Evolutionary conservation across 306 rosid genomes (phyloP), one percentile per base, ranked within the genome.

Genomic region (Coriaria nepalensis): DNA sequence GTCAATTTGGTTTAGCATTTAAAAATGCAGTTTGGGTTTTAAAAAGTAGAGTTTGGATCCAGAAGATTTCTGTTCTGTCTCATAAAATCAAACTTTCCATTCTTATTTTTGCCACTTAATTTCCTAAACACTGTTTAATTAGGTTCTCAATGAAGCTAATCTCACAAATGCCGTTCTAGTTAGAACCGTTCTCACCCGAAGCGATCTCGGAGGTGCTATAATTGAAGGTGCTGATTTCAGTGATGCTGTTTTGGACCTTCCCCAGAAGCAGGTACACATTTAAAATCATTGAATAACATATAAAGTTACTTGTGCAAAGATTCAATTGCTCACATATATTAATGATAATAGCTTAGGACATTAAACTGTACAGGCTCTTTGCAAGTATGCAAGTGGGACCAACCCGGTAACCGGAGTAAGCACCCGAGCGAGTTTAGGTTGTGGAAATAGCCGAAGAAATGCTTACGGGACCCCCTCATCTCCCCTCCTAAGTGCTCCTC

Each of bases 171-270:
- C 93, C 5, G 78, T 88, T 59, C 76, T 84, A 8, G 73, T 38
- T 32, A 73, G 97, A 70, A 71, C 97, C 5, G 97, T 88, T 47
- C 82, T 88, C n/a, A 88, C 97, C 4, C 86, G 95, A 7, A 84
- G 97, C 54, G 97, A 88, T 68, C 83, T 88, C 13, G 95, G 90
- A 41, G 92, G 93, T 36, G 90, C 95, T 45, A 40, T 74, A 10
- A 77, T 90, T 5, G 93, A 72, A 68, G 95, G 93, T 20, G 97
- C 97, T 5, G 97, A 90, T 56, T 90, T 84, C 56, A 90, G 97
- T 53, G 95, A 90, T 52, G 97, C 97, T 9, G 95, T 90, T 46
- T 70, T 90, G 57, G 95, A 84, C 66, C 93, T 84, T 66, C 40
- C 63, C 42, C 93, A 84, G 56, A 90, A 90, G 59, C 95, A 64